phyloP scores from a whole-genome alignment of 768 basidiomycete genomes.

The Rhodotorula paludigena region DNA sequence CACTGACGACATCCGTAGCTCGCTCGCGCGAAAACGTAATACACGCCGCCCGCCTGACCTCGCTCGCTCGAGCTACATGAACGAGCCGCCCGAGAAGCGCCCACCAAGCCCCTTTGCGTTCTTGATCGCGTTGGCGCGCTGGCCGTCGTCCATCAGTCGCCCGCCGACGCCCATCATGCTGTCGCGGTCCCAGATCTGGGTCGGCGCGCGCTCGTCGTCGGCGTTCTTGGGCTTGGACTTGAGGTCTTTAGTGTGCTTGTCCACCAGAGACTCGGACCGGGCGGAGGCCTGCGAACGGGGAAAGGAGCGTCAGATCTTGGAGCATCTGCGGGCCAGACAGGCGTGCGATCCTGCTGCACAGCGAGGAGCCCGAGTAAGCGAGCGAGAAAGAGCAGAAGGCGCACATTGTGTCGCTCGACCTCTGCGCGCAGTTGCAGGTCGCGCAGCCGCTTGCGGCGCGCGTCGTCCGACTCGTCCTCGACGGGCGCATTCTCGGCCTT shows the following conservation, averaged over 20 bases:
- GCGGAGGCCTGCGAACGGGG: conserved; percentile 46
- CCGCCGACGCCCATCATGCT: conserved; percentile 86
- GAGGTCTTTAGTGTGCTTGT: conserved; percentile 52
- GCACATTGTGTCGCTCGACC: conserved; percentile 39
- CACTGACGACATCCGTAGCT: too few relatives aligned
- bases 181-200: conserved; percentile 83
- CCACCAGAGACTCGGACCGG: conserved; percentile 58
- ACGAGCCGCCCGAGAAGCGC: conserved; percentile 33
- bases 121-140: conserved; percentile 67
- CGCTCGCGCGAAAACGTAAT: neutral
- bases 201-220: conserved; percentile 56
- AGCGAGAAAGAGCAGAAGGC: neutral
- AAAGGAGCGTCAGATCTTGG: too few relatives aligned
- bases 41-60: neutral
- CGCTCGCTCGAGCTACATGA: conserved; percentile 20
- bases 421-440: conserved; percentile 31
- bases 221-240: conserved; percentile 45
- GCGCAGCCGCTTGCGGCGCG: conserved; percentile 19
- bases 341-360: neutral
- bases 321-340: too few relatives aligned
- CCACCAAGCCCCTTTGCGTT: conserved; percentile 37
- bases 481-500: conserved; percentile 55
- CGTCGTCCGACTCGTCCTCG: conserved; percentile 42
- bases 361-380: conserved; percentile 41
- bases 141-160: conserved; percentile 79